Base-by-base conservation (phyloP, 768 basidiomycete species). In the Austroboletus eburneus region DNA sequence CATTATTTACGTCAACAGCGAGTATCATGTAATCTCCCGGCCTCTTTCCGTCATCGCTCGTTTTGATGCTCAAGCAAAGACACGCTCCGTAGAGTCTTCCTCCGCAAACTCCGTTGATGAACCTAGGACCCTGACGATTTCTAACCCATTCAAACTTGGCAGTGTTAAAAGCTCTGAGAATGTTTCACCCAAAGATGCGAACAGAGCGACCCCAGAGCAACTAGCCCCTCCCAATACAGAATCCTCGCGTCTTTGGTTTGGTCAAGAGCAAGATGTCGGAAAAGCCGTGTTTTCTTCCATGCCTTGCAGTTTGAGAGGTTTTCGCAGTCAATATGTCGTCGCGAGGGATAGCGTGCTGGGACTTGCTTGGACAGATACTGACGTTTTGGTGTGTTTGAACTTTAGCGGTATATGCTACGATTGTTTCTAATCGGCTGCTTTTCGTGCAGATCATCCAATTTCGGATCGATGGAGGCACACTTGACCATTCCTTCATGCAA, bases 131-230 rank as follows among this genome's bases (percentile, higher is more conserved):
- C 59, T 80, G n/a, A 70, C 73, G 1, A 65, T 85, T n/a, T 71
- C 83, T 7, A 84, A 81, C 49, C 75, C 81, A 3, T 81, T 88
- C 70, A 88, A 81, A 58, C 67, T 78, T 13, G 70, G 71, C 45
- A 67, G 67, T n/a, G n/a, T n/a, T 22, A 70, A 60, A n/a, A 77
- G 79, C n/a, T 56, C 70, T 0, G 83, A 85, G 24, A 69, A 72
- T 43, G 42, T 77, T 4, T 33, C 51, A 36, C 54, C 45, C 16
- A 52, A 16, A 32, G 59, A 48, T 25, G 55, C 65, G 50, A 51
- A 56, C 37, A 50, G 50, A 46, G 27, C 44, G 12, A n/a, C 40
- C 33, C 4, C 64, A 59, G 39, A 67, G 67, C 29, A 49, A 71
- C 25, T 51, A 51, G 24, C 52, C 71, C 7, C 50, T 73, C 44